phyloP scores from a whole-genome alignment of 176 grass and related monocot species.

The Oryza brachyantha region DNA sequence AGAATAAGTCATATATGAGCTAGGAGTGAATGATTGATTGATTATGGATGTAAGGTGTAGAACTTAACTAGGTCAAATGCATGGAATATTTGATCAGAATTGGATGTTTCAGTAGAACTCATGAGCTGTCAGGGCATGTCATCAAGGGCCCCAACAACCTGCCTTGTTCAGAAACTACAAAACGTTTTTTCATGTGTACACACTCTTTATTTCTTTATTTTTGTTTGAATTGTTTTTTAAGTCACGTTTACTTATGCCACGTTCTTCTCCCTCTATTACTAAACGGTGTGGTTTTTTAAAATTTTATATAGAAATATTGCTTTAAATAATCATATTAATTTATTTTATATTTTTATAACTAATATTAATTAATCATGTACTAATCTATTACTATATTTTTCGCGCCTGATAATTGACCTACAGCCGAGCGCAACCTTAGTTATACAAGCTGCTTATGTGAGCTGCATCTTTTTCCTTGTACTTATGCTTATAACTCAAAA shows the following conservation, averaged over 20 bases:
- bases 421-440: no score
- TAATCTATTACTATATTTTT: no score
- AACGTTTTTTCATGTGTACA: background rate
- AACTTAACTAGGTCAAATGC: slow-evolving; percentile 30
- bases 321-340: no score
- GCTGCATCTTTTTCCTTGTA: no score
- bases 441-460: no score
- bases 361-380: no score
- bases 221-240: background rate
- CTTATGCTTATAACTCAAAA: no score
- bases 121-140: slow-evolving; percentile 33
- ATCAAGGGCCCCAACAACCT: background rate
- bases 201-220: background rate
- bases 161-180: slow-evolving; percentile 25
- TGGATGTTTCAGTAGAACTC: background rate
- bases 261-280: no score
- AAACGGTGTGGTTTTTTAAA: no score
- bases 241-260: background rate
- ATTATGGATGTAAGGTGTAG: slow-evolving; percentile 28
- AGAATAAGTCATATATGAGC: background rate
- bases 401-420: no score
- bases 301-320: no score
- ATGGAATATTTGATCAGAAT: slow-evolving; percentile 31
- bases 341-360: no score
- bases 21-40: slow-evolving; percentile 1